These are phyloP conservation scores for Bipolaris bicolor DNA, from an alignment of 2,329 filamentous ascomycete genomes.

Conservation along the genomic window DNA sequence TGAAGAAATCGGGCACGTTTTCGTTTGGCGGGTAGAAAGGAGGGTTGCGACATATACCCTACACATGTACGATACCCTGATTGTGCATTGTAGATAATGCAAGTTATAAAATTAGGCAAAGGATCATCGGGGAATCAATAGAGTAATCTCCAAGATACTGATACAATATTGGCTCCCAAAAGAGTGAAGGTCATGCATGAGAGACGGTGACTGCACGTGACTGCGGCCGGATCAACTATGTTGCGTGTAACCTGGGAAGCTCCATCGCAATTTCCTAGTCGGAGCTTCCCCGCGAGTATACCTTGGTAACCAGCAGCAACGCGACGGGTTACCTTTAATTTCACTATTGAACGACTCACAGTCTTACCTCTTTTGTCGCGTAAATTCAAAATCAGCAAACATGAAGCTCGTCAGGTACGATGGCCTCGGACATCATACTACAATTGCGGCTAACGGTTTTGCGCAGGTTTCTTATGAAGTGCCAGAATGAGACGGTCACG, in stretches of 20 bases:
- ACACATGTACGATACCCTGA: not conserved
- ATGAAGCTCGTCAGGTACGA: slow-evolving; percentile 49
- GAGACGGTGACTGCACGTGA: slow-evolving; percentile 17
- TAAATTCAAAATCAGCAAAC: slow-evolving; percentile 12
- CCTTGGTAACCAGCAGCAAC: slow-evolving; percentile 24
- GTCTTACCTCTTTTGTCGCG: not conserved
- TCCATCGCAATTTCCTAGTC: slow-evolving; percentile 32
- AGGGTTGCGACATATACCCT: not conserved
- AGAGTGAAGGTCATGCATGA: not conserved
- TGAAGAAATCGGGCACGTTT: slow-evolving; percentile 2
- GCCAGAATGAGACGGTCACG: slow-evolving; percentile 96
- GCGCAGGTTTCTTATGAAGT: slow-evolving; percentile 96
- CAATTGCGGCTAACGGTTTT: slow-evolving; percentile 27
- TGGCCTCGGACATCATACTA: not conserved
- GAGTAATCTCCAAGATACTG: not conserved
- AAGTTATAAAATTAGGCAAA: not conserved
- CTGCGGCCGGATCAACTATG: slow-evolving; percentile 18
- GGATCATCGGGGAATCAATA: not conserved
- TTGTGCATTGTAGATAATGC: not conserved
- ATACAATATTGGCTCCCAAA: not conserved
- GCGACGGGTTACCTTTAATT: slow-evolving; percentile 1
- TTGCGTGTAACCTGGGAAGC: slow-evolving; percentile 27
- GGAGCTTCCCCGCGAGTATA: slow-evolving; percentile 30
- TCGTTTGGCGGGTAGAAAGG: slow-evolving; percentile 3
- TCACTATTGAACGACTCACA: not conserved